Conservation (phyloP, 2,329 filamentous ascomycete genomes). For the Simplicillium sp. region DNA sequence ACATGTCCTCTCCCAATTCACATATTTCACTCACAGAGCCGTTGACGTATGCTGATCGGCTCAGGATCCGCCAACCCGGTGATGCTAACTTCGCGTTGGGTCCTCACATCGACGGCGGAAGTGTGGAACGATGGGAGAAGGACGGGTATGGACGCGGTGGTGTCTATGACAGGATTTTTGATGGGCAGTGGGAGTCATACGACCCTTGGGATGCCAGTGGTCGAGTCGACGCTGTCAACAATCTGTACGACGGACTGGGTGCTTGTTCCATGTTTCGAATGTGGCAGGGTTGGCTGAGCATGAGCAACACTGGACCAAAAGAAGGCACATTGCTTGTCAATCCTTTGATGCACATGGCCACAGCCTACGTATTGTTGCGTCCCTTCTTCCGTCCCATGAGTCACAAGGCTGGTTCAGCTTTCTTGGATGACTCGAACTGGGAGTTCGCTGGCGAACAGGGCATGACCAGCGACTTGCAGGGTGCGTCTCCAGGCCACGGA, state of each 20-base stretch:
- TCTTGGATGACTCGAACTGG: conserved; percentile 50
- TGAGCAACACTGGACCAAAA: conserved; percentile 61
- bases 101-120: conserved; percentile 65
- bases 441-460: conserved; percentile 32
- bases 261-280: conserved; percentile 78
- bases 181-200: conserved; percentile 70
- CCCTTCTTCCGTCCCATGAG: conserved; percentile 64
- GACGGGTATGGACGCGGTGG: conserved; percentile 55
- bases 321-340: conserved; percentile 80
- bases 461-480: conserved; percentile 56
- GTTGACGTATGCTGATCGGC: conserved; percentile 59
- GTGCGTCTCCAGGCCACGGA: conserved; percentile 57
- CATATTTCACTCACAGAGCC: conserved; percentile 44
- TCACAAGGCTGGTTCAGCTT: conserved; percentile 17
- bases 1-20: conserved; percentile 35
- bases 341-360: conserved; percentile 65
- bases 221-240: conserved; percentile 57
- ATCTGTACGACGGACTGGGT: conserved; percentile 74
- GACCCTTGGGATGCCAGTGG: conserved; percentile 73
- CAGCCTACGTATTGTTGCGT: conserved; percentile 70
- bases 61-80: conserved; percentile 63
- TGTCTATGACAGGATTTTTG: conserved; percentile 66
- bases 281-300: conserved; percentile 82
- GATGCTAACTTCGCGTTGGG: conserved; percentile 63
- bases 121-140: conserved; percentile 65